Evolutionary conservation across 352 stramenopile genomes (phyloP).

Genomic region (Globisporangium canariense): DNA sequence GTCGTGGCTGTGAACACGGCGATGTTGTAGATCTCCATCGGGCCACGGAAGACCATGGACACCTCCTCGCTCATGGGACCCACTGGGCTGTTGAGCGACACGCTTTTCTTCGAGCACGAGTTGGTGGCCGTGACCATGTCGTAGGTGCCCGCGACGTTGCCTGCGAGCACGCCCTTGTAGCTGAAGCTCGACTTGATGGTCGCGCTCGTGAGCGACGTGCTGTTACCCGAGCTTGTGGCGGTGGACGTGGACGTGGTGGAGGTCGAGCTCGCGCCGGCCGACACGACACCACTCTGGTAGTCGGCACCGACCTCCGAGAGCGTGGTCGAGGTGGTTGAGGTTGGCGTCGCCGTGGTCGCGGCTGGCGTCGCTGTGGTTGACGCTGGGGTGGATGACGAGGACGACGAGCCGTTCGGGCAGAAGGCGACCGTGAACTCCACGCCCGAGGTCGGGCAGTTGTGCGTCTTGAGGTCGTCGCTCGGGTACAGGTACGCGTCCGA

Average conservation of each 20-base stretch:
- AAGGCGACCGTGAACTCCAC: slow-evolving; percentile 41
- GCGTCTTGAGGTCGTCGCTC: slow-evolving; percentile 44
- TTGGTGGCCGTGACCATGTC: slow-evolving; percentile 36
- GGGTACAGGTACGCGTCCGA: slow-evolving; percentile 51
- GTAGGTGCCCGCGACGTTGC: slow-evolving; percentile 40
- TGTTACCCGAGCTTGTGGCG: slow-evolving; percentile 5
- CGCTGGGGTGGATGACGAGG: slow-evolving; percentile 12
- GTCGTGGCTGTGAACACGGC: slow-evolving; percentile 35
- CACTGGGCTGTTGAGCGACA: slow-evolving; percentile 34
- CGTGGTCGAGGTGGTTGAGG: slow-evolving; percentile 11
- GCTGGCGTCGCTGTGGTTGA: slow-evolving; percentile 1
- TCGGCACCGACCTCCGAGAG: slow-evolving; percentile 19
- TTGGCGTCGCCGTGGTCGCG: slow-evolving; percentile 5
- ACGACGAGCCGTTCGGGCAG: slow-evolving; percentile 29
- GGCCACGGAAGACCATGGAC: slow-evolving; percentile 51
- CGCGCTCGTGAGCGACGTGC: slow-evolving; percentile 30
- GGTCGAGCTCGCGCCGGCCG: neutral
- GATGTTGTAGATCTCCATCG: slow-evolving; percentile 63
- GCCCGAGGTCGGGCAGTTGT: slow-evolving; percentile 35
- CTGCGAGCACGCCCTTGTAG: slow-evolving; percentile 36
- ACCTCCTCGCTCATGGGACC: slow-evolving; percentile 54
- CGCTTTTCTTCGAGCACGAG: slow-evolving; percentile 29
- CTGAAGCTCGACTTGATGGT: slow-evolving; percentile 51
- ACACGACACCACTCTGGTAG: slow-evolving; percentile 17
- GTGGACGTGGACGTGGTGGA: neutral